A percentile compares a stretch with the other conserved stretches of the same genome.
Conservation (phyloP, 768 basidiomycete genomes). For the Boletus subcaerulescens region DNA sequence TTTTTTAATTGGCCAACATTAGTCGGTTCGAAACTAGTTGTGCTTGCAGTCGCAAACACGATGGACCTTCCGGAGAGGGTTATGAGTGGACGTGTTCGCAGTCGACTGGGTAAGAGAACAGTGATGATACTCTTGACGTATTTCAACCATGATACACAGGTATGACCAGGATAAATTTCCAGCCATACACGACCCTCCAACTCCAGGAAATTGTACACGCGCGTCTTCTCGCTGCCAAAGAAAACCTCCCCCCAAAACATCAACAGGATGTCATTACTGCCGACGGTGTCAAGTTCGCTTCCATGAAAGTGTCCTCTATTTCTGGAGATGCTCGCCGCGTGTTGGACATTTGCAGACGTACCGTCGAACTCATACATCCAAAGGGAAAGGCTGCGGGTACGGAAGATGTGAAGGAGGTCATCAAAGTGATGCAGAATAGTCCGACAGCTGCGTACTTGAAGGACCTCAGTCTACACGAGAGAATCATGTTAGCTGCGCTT, state of each 20-base stretch:
- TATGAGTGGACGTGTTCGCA: slow-evolving; percentile 88
- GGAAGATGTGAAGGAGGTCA: slow-evolving; percentile 74
- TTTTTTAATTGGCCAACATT: slow-evolving; percentile 99
- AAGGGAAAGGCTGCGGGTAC: slow-evolving; percentile 53
- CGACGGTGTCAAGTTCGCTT: slow-evolving; percentile 83
- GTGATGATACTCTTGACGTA: not conserved
- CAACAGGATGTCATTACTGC: slow-evolving; percentile 51
- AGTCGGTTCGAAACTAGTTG: slow-evolving; percentile 82
- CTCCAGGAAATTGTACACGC: slow-evolving; percentile 86
- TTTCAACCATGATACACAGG: slow-evolving; percentile 42
- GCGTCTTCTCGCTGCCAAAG: slow-evolving; percentile 61
- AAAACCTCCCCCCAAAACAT: slow-evolving; percentile 43
- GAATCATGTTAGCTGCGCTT: slow-evolving; percentile 81
- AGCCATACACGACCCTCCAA: slow-evolving; percentile 77
- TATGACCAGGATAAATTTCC: slow-evolving; percentile 89
- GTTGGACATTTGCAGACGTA: slow-evolving; percentile 90
- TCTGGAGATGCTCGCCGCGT: slow-evolving; percentile 94
- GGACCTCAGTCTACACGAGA: slow-evolving; percentile 84
- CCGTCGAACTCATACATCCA: slow-evolving; percentile 73
- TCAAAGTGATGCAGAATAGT: slow-evolving; percentile 85
- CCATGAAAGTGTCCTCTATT: slow-evolving; percentile 73
- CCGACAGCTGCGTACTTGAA: slow-evolving; percentile 82
- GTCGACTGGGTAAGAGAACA: slow-evolving; percentile 69
- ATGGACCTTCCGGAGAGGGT: slow-evolving; percentile 97
- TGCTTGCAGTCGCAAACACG: slow-evolving; percentile 96